Evolutionary conservation across 2,329 filamentous ascomycete species (phyloP).

Genomic region (Esteya vermicola): DNA sequence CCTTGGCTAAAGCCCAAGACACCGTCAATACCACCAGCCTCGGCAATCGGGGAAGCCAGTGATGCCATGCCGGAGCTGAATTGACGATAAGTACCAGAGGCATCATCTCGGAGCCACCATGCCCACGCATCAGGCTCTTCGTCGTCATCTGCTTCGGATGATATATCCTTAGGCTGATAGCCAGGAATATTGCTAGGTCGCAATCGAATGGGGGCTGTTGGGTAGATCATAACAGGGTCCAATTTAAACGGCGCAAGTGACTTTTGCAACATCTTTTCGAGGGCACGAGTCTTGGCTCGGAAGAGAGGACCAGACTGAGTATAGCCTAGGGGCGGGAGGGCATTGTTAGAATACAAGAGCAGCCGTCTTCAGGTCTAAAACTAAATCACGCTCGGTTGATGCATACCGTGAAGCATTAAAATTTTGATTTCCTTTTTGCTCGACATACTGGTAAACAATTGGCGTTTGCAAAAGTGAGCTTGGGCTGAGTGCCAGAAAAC

Average conservation of each 20-base stretch:
- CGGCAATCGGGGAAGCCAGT: constrained; percentile 47
- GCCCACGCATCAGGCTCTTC: constrained; percentile 53
- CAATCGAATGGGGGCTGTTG: constrained; percentile 53
- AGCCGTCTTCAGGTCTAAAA: neutral
- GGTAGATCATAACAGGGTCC: constrained; percentile 46
- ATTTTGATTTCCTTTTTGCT: constrained; percentile 41
- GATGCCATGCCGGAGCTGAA: constrained; percentile 53
- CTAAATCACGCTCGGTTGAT: no score
- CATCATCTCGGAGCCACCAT: constrained; percentile 66
- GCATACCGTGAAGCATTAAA: constrained; percentile 60
- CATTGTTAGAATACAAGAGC: neutral
- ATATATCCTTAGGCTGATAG: constrained; percentile 30
- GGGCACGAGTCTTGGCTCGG: constrained; percentile 73
- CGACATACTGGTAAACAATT: no score
- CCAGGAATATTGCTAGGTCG: constrained; percentile 54
- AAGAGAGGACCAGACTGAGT: constrained; percentile 82
- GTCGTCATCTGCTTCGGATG: constrained; percentile 8
- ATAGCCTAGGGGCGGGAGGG: constrained; percentile 43
- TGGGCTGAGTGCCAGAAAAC: no score
- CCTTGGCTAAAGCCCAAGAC: constrained; percentile 77
- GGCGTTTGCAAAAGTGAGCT: no score
- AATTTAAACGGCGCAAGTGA: constrained; percentile 46
- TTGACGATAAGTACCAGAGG: constrained; percentile 48
- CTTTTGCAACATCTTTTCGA: constrained; percentile 70
- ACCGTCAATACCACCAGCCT: constrained; percentile 57